Evolutionary conservation across 768 basidiomycete species (phyloP).

Genomic region (Amanita subjunquillea): DNA sequence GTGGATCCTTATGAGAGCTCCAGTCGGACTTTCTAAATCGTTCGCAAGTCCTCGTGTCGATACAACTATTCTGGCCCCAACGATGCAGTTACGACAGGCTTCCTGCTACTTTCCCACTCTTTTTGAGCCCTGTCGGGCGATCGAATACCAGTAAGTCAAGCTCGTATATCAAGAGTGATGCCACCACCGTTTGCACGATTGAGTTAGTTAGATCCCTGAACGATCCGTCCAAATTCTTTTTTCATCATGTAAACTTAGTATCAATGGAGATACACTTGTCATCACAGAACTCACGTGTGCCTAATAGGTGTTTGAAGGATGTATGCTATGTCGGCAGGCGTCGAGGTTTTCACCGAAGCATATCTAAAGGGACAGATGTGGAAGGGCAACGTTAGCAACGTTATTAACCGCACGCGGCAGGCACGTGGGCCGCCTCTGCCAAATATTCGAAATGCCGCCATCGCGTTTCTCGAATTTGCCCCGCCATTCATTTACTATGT

Average conservation of each 20-base stretch:
- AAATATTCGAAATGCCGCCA: not conserved
- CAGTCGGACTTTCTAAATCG: constrained; percentile 30
- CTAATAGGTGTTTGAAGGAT: not conserved
- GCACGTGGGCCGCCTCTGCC: not conserved
- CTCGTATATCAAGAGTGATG: constrained; percentile 3
- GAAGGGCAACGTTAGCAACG: not conserved
- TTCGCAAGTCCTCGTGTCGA: constrained; percentile 4
- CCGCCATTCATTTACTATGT: not conserved
- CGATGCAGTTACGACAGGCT: constrained; percentile 1
- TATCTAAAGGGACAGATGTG: constrained; percentile 1
- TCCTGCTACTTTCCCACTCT: not conserved
- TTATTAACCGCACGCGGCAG: constrained; percentile 1
- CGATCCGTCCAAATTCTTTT: not conserved
- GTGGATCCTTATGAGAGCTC: constrained; percentile 32
- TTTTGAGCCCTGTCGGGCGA: not conserved
- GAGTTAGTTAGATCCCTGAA: constrained; percentile 6
- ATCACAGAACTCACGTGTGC: not conserved
- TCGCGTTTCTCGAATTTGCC: not conserved
- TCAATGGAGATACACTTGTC: not conserved
- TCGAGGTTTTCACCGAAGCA: not conserved
- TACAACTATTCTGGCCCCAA: constrained; percentile 3
- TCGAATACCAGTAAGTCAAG: not conserved
- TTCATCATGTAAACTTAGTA: not conserved
- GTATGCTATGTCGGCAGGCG: not conserved
- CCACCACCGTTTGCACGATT: not conserved